phyloP scores from a whole-genome alignment of 805 yeast species.

The Candida ascalaphidarum region DNA sequence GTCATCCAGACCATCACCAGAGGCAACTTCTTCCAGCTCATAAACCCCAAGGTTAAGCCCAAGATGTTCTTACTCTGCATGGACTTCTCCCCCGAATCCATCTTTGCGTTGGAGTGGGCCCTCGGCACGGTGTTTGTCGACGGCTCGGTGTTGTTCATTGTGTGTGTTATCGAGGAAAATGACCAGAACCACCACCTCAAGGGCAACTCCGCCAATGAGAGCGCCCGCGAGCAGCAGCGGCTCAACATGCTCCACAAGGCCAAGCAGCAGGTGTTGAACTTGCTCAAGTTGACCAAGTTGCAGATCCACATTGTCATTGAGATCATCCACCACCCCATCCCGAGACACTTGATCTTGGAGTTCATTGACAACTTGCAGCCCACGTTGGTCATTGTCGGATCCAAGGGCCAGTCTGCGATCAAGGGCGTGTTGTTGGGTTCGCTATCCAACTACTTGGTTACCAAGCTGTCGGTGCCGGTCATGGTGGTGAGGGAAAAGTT shows the following conservation, averaged over 20 bases:
- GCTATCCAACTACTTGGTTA: constrained; percentile 62
- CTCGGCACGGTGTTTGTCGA: constrained; percentile 78
- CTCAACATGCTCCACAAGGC: constrained; percentile 33
- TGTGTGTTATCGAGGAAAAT: constrained; percentile 47
- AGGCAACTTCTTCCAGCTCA: constrained; percentile 52
- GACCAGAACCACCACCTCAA: constrained; percentile 34
- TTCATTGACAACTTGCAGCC: constrained; percentile 66
- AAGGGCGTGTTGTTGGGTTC: constrained; percentile 71
- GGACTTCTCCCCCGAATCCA: constrained; percentile 77
- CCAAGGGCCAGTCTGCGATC: constrained; percentile 63
- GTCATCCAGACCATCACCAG: constrained; percentile 65
- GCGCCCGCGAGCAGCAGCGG: constrained; percentile 26
- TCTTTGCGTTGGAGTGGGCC: constrained; percentile 80
- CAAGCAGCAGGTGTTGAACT: constrained; percentile 35
- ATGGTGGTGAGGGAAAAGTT: constrained; percentile 73
- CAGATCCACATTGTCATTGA: constrained; percentile 70
- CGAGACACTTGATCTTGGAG: constrained; percentile 62
- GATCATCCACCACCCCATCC: constrained; percentile 68
- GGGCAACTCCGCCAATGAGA: constrained; percentile 27
- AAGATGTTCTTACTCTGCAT: constrained; percentile 68
- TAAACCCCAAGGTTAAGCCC: constrained; percentile 34
- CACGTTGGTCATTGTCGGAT: constrained; percentile 66
- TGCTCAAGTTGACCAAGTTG: constrained; percentile 56
- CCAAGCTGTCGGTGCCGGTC: constrained; percentile 65
- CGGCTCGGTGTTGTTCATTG: constrained; percentile 72